Conservation (phyloP, 495 filamentous ascomycete species). For the Opeltia flavorubescens region DNA sequence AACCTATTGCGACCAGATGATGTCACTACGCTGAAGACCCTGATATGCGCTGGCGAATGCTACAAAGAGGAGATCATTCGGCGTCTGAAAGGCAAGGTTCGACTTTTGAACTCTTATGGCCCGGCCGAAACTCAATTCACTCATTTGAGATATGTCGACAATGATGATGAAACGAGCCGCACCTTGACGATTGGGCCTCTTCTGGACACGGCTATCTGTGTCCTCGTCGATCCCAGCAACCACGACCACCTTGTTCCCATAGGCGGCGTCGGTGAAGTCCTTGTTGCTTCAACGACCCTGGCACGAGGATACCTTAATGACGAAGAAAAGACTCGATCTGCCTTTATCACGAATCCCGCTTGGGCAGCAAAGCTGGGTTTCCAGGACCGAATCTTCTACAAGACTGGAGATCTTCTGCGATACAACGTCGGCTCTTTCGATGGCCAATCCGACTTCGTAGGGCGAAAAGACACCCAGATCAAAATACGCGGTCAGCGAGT, state of each 20-base stretch:
- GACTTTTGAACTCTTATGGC: constrained; percentile 42
- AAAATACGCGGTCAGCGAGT: constrained; percentile 10
- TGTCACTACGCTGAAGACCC: constrained; percentile 12
- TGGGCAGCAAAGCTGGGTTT: constrained; percentile 7
- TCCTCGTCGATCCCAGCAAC: constrained; percentile 19
- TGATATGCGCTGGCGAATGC: constrained; percentile 25
- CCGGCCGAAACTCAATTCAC: constrained; percentile 26
- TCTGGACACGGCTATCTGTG: constrained; percentile 1
- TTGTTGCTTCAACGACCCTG: constrained; percentile 23
- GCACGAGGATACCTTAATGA: constrained; percentile 25
- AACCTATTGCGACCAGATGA: constrained; percentile 11
- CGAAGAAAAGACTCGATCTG: constrained; percentile 17
- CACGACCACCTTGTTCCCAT: constrained; percentile 21
- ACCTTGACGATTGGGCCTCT: neutral
- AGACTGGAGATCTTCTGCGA: constrained; percentile 24
- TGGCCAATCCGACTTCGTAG: constrained; percentile 20
- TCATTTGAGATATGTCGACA: neutral
- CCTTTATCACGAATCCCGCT: constrained; percentile 17
- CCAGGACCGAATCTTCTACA: constrained; percentile 14
- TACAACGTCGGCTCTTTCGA: constrained; percentile 21
- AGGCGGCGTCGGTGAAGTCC: constrained; percentile 25
- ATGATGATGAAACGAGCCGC: neutral
- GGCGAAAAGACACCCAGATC: constrained; percentile 17
- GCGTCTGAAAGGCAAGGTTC: constrained; percentile 29
- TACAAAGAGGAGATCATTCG: constrained; percentile 24